These are phyloP conservation scores for Cyberlindnera suaveolens DNA, from an alignment of 805 yeast genomes.

Conservation along the genomic window DNA sequence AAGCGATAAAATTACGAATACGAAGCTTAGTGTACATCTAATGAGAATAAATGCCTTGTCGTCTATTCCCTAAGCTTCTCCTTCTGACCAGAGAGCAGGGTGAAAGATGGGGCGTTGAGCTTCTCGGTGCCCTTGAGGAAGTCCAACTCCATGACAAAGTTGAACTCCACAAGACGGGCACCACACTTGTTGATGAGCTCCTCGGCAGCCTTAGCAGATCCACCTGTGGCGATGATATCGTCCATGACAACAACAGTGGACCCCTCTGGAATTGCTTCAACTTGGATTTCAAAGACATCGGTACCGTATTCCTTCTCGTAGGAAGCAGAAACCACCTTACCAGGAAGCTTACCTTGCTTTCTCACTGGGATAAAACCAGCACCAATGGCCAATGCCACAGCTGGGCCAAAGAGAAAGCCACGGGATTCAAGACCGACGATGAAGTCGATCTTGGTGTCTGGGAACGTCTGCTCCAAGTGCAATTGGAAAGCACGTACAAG, in stretches of 20 bases:
- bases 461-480: slow-evolving; percentile 54
- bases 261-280: slow-evolving; percentile 70
- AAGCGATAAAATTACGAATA: no score
- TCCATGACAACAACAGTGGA: slow-evolving; percentile 84
- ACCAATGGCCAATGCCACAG: slow-evolving; percentile 81
- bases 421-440: slow-evolving; percentile 94
- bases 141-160: slow-evolving; percentile 90
- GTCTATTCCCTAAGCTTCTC: slow-evolving; percentile 35
- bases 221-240: slow-evolving; percentile 97
- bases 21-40: no score
- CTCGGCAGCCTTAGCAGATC: slow-evolving; percentile 93
- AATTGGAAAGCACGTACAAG: slow-evolving; percentile 73
- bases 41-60: not conserved
- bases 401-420: slow-evolving; percentile 95
- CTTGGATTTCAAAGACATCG: slow-evolving; percentile 86
- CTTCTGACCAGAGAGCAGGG: slow-evolving; percentile 77
- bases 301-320: slow-evolving; percentile 90
- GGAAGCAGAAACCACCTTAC: slow-evolving; percentile 63
- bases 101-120: slow-evolving; percentile 81
- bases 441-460: slow-evolving; percentile 67
- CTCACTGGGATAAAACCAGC: slow-evolving; percentile 95
- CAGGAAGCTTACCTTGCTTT: slow-evolving; percentile 94
- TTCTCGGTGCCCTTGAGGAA: slow-evolving; percentile 91
- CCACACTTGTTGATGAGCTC: slow-evolving; percentile 63
- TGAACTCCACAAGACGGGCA: slow-evolving; percentile 71